Evolutionary conservation across 306 rosid species (phyloP), one percentile per base, ranked within the genome.

Genomic region (Gastrolobium bilobum): DNA sequence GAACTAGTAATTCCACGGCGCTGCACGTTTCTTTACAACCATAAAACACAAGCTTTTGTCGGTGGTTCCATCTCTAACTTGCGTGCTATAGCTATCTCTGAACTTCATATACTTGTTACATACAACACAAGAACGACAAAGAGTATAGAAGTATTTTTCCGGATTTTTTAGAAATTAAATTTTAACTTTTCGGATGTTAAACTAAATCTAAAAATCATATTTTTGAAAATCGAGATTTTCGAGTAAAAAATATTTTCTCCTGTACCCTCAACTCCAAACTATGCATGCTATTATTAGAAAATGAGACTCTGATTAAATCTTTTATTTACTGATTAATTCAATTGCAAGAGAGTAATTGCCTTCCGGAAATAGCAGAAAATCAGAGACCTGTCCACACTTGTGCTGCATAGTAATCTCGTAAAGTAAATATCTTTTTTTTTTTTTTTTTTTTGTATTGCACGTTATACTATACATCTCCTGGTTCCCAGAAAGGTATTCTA

Each of bases 11-110:
- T 63, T 42, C 82, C 73, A 84, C 47, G 77, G 58, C 71, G 68
- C 7, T 78, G 34, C 87, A 84, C 85, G 84, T 86, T 86, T 88
- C 91, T 76, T 69, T 83, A 75, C 88, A 82, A 72, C 87, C 87
- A 64, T 62, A 51, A 53, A 71, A 54, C 71, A 67, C 75, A 69
- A 71, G 53, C 66, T 63, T 86, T 82, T 83, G 87, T 84, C 85
- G 89, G 91, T 83, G 72, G 77, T 57, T 80, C 77, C 81, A 40
- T 69, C 69, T 56, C 59, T 72, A 64, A 48, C 39, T 34, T 52
- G 40, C 63, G 44, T 35, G 40, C 58, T 48, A 50, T 64, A 26
- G n/a, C 44, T 38, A 42, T 58, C 68, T 30, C 47, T 31, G 11
- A 59, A 48, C 43, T 52, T 51, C 68, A 50, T 42, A 50, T 42